These are phyloP conservation scores for Microdochium bolleyi DNA, from an alignment of 2,329 filamentous ascomycete species.

Conservation along the genomic window DNA sequence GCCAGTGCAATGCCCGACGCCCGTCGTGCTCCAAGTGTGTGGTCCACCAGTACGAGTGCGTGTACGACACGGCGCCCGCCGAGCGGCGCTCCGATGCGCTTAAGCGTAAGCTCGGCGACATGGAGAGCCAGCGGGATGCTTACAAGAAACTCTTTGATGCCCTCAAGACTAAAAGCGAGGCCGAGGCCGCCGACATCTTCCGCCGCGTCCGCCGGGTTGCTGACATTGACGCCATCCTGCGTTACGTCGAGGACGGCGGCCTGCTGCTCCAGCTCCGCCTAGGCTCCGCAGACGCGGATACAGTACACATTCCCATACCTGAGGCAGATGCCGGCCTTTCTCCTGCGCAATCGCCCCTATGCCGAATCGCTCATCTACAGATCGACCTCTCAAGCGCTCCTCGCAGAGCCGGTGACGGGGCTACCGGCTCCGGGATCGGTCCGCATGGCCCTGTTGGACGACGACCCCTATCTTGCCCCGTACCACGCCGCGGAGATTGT, in stretches of 20 bases:
- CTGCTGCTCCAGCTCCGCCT: slow-evolving; percentile 27
- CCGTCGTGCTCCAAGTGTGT: neutral
- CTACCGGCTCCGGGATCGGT: too few relatives aligned
- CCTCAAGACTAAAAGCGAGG: slow-evolving; percentile 10
- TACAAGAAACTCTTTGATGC: slow-evolving; percentile 10
- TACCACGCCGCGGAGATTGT: slow-evolving; percentile 25
- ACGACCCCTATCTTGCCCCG: slow-evolving; percentile 21
- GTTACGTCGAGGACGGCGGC: slow-evolving; percentile 25
- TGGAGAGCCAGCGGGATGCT: slow-evolving; percentile 16
- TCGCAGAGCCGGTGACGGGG: neutral
- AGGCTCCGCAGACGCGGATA: slow-evolving; percentile 23
- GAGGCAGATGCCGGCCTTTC: slow-evolving; percentile 18
- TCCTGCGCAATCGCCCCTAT: slow-evolving; percentile 18
- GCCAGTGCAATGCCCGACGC: neutral
- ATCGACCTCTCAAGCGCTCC: neutral
- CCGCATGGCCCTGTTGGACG: neutral
- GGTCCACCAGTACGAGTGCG: neutral
- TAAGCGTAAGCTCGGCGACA: slow-evolving; percentile 19
- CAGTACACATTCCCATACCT: slow-evolving; percentile 31
- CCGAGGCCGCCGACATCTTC: slow-evolving; percentile 24
- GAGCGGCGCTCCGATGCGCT: slow-evolving; percentile 12
- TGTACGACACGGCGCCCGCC: neutral
- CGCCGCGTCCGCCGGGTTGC: slow-evolving; percentile 23
- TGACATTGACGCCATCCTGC: slow-evolving; percentile 20
- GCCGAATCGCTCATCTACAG: slow-evolving; percentile 20